Evolutionary conservation across 768 basidiomycete species (phyloP).

Genomic region (Termitomyces sp.): DNA sequence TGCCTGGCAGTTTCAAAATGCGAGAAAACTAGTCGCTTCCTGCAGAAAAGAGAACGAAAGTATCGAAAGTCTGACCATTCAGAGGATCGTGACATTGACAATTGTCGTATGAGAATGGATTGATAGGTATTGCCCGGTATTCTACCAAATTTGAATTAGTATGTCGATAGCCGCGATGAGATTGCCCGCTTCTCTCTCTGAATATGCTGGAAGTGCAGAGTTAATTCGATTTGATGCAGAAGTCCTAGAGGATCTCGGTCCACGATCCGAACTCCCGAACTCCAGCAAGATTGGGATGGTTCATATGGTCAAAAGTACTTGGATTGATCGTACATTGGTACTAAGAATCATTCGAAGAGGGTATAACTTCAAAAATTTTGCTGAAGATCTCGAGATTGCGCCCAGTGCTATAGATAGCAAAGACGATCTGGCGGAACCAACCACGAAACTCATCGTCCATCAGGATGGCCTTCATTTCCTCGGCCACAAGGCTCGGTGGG

Average conservation of each 20-base stretch:
- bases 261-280: background rate
- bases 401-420: conserved; percentile 36
- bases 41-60: background rate
- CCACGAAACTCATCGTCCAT: conserved; percentile 40
- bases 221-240: background rate
- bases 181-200: background rate
- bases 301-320: background rate
- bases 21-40: background rate
- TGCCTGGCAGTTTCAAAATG: too few species aligned
- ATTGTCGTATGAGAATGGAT: too few species aligned
- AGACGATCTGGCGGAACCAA: conserved; percentile 35
- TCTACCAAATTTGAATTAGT: background rate
- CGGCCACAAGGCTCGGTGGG: conserved; percentile 36
- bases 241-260: background rate
- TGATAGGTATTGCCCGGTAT: background rate
- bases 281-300: background rate
- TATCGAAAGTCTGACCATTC: background rate
- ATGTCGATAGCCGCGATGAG: background rate
- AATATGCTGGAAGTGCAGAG: background rate
- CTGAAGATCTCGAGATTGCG: conserved; percentile 36
- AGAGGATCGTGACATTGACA: background rate
- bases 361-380: background rate
- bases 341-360: background rate
- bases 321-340: background rate
- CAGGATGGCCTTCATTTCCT: conserved; percentile 38